These are phyloP conservation scores for Neofusicoccum parvum DNA, from an alignment of 2,329 filamentous ascomycete species.

Conservation along the genomic window DNA sequence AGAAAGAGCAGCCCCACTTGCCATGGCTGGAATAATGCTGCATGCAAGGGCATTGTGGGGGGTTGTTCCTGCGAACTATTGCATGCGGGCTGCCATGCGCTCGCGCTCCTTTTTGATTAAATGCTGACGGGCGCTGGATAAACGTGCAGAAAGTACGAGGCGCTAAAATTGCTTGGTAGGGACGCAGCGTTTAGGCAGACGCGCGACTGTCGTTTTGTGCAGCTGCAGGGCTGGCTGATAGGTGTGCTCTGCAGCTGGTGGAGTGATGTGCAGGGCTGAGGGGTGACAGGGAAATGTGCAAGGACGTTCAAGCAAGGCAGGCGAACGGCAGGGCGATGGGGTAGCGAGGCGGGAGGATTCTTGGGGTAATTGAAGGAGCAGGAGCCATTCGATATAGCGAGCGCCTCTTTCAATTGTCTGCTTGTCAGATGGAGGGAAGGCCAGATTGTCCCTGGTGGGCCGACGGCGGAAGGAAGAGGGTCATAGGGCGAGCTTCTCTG, in stretches of 20 bases:
- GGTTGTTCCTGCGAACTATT: neutral
- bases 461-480: neutral
- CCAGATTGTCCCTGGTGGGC: neutral
- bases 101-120: constrained; percentile 1
- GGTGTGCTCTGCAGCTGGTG: neutral
- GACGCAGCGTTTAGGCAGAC: neutral
- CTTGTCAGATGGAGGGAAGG: neutral
- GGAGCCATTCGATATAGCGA: neutral
- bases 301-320: too few relatives aligned
- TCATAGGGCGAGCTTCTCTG: neutral
- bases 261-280: neutral
- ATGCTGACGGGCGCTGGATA: constrained; percentile 18
- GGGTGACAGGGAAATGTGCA: too few relatives aligned
- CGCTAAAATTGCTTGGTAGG: constrained; percentile 8
- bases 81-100: neutral
- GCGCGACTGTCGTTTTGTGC: neutral
- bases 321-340: too few relatives aligned
- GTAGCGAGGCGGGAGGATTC: neutral
- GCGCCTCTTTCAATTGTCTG: too few relatives aligned
- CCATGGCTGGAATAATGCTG: too few relatives aligned
- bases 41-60: neutral
- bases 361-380: neutral
- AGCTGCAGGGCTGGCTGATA: neutral
- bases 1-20: too few relatives aligned
- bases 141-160: constrained; percentile 5